phyloP scores from a whole-genome alignment of 371 early-diverging fungal species.

The Fennellomyces sp. region DNA sequence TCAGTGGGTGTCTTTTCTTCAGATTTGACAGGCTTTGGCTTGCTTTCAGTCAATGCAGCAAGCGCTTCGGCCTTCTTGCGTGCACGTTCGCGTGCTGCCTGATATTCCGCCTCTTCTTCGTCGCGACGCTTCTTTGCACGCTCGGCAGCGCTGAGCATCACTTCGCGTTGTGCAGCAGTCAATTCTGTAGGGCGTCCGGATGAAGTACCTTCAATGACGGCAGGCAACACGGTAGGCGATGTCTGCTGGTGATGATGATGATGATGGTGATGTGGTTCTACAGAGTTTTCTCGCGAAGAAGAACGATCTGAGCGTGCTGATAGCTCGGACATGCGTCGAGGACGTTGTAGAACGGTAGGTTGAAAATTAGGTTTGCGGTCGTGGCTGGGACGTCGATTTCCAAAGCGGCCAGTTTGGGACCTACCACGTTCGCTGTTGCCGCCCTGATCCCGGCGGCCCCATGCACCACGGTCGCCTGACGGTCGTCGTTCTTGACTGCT shows the following conservation, averaged over 20 bases:
- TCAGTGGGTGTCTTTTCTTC: neutral
- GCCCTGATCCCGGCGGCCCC: neutral
- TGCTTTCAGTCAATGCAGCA: conserved; percentile 13
- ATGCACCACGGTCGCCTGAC: neutral
- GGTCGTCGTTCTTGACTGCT: neutral
- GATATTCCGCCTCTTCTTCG: conserved; percentile 47
- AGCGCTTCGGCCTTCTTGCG: conserved; percentile 45
- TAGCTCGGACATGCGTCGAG: conserved; percentile 34
- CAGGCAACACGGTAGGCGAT: too few relatives aligned
- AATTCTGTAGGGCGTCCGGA: conserved; percentile 26
- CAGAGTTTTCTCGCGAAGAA: neutral
- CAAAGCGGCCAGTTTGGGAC: conserved; percentile 1
- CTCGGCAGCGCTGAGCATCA: conserved; percentile 51
- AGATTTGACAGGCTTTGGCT: neutral
- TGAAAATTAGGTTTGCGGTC: conserved; percentile 15
- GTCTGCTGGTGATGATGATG: neutral
- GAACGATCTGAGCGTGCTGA: conserved; percentile 32
- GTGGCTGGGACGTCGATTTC: conserved; percentile 7
- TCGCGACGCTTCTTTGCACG: conserved; percentile 51
- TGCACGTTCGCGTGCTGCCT: conserved; percentile 49
- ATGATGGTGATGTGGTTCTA: neutral
- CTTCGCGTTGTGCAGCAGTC: conserved; percentile 38
- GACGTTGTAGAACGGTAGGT: conserved; percentile 26
- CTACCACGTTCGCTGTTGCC: neutral
- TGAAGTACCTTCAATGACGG: neutral